A percentile compares a stretch with the other conserved stretches of the same genome.
Conservation (phyloP, 2,329 filamentous ascomycete genomes). For the Capronia epimyces region DNA sequence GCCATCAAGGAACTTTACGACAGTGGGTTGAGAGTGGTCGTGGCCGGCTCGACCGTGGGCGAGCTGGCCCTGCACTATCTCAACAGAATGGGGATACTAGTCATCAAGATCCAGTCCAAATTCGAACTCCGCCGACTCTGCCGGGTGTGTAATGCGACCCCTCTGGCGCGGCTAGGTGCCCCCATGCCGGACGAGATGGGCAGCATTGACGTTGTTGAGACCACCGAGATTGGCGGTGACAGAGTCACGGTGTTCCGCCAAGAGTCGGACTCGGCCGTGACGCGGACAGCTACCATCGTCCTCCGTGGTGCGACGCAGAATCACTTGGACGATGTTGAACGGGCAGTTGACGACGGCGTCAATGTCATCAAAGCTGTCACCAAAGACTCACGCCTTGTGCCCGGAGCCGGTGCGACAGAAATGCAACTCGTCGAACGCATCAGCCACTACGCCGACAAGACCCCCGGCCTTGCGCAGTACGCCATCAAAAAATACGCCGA, state of each 20-base stretch:
- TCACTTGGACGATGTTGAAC: slow-evolving; percentile 93
- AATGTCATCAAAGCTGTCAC: slow-evolving; percentile 99
- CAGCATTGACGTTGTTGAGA: slow-evolving; percentile 88
- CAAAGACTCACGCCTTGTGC: slow-evolving; percentile 81
- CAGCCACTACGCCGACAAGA: slow-evolving; percentile 84
- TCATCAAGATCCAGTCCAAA: slow-evolving; percentile 96
- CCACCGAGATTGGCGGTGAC: slow-evolving; percentile 94
- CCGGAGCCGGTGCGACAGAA: slow-evolving; percentile 90
- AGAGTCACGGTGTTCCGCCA: slow-evolving; percentile 97
- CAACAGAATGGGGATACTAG: slow-evolving; percentile 91
- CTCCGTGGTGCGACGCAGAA: slow-evolving; percentile 95
- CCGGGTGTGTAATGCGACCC: slow-evolving; percentile 91
- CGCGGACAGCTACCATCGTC: slow-evolving; percentile 88
- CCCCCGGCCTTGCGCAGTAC: slow-evolving; percentile 86
- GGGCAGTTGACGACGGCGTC: slow-evolving; percentile 94
- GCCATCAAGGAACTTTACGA: slow-evolving; percentile 94
- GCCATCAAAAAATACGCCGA: slow-evolving; percentile 97
- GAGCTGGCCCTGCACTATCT: slow-evolving; percentile 96
- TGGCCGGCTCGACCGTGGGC: slow-evolving; percentile 89
- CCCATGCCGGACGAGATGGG: slow-evolving; percentile 99
- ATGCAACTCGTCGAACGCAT: slow-evolving; percentile 90
- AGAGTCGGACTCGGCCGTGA: slow-evolving; percentile 71
- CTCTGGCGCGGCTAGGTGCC: slow-evolving; percentile 88
- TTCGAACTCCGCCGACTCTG: slow-evolving; percentile 94
- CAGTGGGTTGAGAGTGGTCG: slow-evolving; percentile 82